Conservation (phyloP, 2,329 filamentous ascomycete genomes). For the Colletotrichum chrysophilum region DNA sequence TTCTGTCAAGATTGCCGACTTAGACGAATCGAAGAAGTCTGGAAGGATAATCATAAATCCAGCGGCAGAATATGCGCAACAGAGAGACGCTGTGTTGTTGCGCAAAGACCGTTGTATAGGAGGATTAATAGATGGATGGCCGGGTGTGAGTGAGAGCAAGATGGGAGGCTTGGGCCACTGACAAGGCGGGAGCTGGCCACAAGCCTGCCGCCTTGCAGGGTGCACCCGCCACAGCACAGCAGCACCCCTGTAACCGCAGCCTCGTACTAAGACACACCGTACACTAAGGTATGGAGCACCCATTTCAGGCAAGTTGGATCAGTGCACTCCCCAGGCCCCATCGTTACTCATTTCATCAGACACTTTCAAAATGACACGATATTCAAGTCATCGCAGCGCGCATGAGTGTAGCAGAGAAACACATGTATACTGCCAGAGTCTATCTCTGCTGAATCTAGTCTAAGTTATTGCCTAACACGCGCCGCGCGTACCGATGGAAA, state of each 20-base stretch:
- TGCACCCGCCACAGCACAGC: slow-evolving; percentile 15
- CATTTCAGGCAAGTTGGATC: not conserved
- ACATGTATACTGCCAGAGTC: not conserved
- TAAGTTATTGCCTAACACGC: not conserved
- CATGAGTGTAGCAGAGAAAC: not conserved
- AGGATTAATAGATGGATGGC: slow-evolving; percentile 11
- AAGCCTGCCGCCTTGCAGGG: slow-evolving; percentile 19
- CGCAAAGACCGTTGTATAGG: not conserved
- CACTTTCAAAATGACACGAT: not conserved
- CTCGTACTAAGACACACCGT: slow-evolving; percentile 13
- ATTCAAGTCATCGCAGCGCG: not conserved
- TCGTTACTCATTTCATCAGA: not conserved
- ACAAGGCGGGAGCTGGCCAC: slow-evolving; percentile 21
- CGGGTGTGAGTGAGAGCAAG: slow-evolving; percentile 13
- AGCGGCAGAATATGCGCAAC: not conserved
- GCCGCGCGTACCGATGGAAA: not conserved
- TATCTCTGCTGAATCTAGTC: not conserved
- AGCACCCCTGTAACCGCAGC: slow-evolving; percentile 14
- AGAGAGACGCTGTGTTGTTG: not conserved
- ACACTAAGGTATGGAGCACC: not conserved
- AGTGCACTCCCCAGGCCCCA: not conserved
- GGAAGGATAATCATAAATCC: not conserved
- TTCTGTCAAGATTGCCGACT: not conserved
- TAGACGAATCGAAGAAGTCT: not conserved
- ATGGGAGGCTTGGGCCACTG: slow-evolving; percentile 21